These are phyloP conservation scores for Nicotiana sylvestris DNA, from an alignment of 257 asterid species.

Conservation along the genomic window DNA sequence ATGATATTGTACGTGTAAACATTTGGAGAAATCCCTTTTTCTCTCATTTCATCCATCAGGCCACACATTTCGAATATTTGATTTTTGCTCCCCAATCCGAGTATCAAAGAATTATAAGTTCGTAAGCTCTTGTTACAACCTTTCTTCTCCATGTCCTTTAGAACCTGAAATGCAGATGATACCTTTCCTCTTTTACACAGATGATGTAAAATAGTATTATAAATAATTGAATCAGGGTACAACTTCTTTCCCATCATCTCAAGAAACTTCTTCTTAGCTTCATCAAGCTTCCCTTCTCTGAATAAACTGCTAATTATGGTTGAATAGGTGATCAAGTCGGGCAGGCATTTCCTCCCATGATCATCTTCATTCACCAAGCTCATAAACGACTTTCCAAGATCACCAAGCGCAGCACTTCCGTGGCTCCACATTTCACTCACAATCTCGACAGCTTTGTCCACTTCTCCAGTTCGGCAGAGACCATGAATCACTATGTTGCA, in stretches of 20 bases:
- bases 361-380: constrained; percentile 61
- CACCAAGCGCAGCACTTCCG: constrained; percentile 91
- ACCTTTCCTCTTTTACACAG: constrained; percentile 76
- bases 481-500: constrained; percentile 93
- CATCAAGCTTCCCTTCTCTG: constrained; percentile 70
- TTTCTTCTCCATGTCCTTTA: constrained; percentile 87
- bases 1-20: constrained; percentile 67
- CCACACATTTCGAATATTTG: constrained; percentile 89
- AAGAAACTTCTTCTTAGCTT: constrained; percentile 69
- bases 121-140: constrained; percentile 73
- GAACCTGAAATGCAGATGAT: constrained; percentile 92
- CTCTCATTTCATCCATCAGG: constrained; percentile 85
- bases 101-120: constrained; percentile 73
- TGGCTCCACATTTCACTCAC: constrained; percentile 85
- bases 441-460: constrained; percentile 86
- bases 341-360: constrained; percentile 56
- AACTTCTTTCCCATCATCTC: constrained; percentile 78
- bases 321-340: constrained; percentile 84
- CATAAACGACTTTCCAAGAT: constrained; percentile 72
- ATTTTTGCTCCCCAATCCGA: constrained; percentile 58
- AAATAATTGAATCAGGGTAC: constrained; percentile 68
- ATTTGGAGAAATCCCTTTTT: constrained; percentile 70
- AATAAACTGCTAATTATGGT: constrained; percentile 72
- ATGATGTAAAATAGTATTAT: constrained; percentile 55
- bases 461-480: constrained; percentile 65